phyloP scores from a whole-genome alignment of 805 yeast genomes.

The Candida ficus region DNA sequence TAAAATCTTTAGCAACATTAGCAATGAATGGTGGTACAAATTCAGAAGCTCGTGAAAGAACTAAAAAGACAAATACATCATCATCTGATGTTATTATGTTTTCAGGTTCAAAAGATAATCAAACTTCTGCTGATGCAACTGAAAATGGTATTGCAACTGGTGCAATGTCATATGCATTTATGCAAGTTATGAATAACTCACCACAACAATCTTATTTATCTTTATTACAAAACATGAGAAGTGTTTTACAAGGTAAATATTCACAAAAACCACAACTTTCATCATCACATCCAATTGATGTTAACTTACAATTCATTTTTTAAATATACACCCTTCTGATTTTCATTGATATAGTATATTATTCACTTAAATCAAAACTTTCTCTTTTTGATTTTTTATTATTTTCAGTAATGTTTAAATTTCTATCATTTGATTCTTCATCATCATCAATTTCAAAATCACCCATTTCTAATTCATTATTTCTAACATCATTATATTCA shows the following conservation, averaged over 20 bases:
- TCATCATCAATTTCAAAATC: constrained; percentile 7
- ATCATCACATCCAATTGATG: constrained; percentile 76
- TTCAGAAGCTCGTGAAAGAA: constrained; percentile 32
- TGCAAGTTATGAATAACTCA: constrained; percentile 53
- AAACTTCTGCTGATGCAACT: constrained; percentile 77
- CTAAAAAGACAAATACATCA: constrained; percentile 54
- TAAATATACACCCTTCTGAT: too few relatives aligned
- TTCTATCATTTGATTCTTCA: constrained; percentile 2
- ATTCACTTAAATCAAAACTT: too few relatives aligned
- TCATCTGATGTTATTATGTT: constrained; percentile 74
- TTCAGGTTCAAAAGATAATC: constrained; percentile 81
- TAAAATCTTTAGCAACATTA: constrained; percentile 39
- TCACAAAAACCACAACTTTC: constrained; percentile 82
- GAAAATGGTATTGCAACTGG: constrained; percentile 73
- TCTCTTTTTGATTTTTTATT: neutral
- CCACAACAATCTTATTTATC: constrained; percentile 67
- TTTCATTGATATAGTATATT: too few relatives aligned
- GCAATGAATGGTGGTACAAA: constrained; percentile 35
- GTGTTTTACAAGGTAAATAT: constrained; percentile 56
- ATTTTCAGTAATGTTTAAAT: neutral
- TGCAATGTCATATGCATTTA: constrained; percentile 80
- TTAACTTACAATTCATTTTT: constrained; percentile 42
- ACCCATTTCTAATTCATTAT: constrained; percentile 15
- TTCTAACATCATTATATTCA: neutral
- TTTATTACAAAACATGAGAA: constrained; percentile 65